Evolutionary conservation across 2,329 filamentous ascomycete genomes (phyloP), one percentile per base, ranked within the genome.

Genomic region (Phaeosphaeriaceae sp.): DNA sequence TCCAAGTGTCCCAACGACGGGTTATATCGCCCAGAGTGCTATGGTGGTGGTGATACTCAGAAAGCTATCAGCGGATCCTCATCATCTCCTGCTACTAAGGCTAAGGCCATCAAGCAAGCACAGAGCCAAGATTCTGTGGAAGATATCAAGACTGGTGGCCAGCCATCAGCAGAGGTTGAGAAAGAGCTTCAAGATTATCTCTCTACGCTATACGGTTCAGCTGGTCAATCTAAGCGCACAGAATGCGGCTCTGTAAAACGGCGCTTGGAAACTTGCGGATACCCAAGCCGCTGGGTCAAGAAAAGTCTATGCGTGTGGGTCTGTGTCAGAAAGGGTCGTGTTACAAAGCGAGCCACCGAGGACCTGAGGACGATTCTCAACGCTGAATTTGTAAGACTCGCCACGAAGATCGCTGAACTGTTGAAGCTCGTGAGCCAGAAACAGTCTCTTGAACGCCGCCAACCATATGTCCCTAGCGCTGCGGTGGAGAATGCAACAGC

Each of bases 131-230:
- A 41, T 5, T 22, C 48, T n/a, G 42, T 48, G 21, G 21, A 57
- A 20, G 46, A 48, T n/a, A 42, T 52, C 19, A 49, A 47, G 44
- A 25, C 22, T 15, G 53, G 45, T n/a, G 55, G 47, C 10, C 22
- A 62, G 33, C 53, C 53, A 1, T 51, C 63, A 6, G 31, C 53
- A 5, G 49, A 58, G 11, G 58, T 67, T 20, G 55, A 66, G 22
- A 25, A 62, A 46, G 60, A 66, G 42, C 62, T 69, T 20, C 58
- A 64, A 17, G 57, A 55, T n/a, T 70, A 68, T 33, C 48, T 69
- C 7, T 51, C 51, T 0, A 54, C 51, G 3, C 51, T 68, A 11
- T 62, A 60, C 13, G 50, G 52, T 6, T 53, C 50, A 13, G 19
- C 54, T n/a, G 40, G 19, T 22, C n/a, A 22, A 7, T 20, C 25